Evolutionary conservation across 768 basidiomycete genomes (phyloP).

Genomic region (Leccinum subgranulosum): DNA sequence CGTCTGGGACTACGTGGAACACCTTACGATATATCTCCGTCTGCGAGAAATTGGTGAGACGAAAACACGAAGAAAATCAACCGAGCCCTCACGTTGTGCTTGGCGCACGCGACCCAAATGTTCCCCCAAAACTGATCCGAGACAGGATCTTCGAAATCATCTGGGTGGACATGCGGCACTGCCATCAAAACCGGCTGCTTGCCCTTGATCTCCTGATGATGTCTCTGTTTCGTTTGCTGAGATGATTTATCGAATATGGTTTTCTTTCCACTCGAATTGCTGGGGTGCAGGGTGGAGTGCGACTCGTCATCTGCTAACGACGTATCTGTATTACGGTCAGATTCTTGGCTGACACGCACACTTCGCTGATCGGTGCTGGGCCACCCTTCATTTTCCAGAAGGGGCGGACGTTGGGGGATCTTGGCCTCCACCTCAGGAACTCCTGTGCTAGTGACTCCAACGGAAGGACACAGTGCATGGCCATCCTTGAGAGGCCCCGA

Average conservation of each 20-base stretch:
- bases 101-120: conserved; percentile 83
- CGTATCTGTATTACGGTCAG: neutral
- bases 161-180: conserved; percentile 69
- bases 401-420: conserved; percentile 45
- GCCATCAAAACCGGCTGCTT: conserved; percentile 61
- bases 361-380: conserved; percentile 30
- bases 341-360: conserved; percentile 14
- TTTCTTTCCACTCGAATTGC: conserved; percentile 48
- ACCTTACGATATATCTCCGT: conserved; percentile 96
- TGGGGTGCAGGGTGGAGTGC: conserved; percentile 40
- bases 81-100: conserved; percentile 70
- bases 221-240: conserved; percentile 56
- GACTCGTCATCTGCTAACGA: conserved; percentile 43
- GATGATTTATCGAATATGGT: conserved; percentile 47
- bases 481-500: conserved; percentile 40
- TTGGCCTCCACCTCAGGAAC: conserved; percentile 74
- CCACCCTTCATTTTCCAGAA: conserved; percentile 27
- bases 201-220: conserved; percentile 49
- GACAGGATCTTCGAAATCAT: conserved; percentile 87
- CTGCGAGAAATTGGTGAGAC: conserved; percentile 37
- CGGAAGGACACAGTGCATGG: conserved; percentile 48
- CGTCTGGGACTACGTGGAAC: conserved; percentile 92
- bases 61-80: neutral
- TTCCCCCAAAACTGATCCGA: conserved; percentile 86
- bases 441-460: conserved; percentile 58